Evolutionary conservation across 208 protist species (phyloP), one percentile per base, ranked within the genome.

Genomic region (Trypanosoma theileri): DNA sequence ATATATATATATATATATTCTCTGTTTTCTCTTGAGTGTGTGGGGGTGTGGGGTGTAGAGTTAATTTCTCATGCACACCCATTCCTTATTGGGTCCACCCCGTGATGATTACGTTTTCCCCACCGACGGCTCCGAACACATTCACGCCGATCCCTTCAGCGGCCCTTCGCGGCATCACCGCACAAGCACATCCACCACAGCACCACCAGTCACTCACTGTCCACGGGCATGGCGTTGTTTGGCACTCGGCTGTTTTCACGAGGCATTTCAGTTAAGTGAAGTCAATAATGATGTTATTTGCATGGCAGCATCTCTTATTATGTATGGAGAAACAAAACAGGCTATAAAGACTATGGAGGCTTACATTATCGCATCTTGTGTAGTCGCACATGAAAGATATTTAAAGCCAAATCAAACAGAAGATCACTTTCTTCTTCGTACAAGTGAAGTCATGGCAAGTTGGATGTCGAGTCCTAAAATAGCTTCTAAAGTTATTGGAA

Each of bases 331-430:
- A 14, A 66, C 75, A 4, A 11, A 26, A 11, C 59, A 57, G 26
- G 83, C 82, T 1, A 46, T 94, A 45, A 63, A 76, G 35, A 66
- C 80, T 21, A 48, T 94, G 1, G 85, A 94, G 55, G 73, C 77
- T 16, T 87, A 85, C 68, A 78, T 94, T 42, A 80, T 94, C 12
- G 75, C 85, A 8, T 74, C 79, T 0, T 84, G 79, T 50, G 74
- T 84, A 1, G 68, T 91, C 0, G 21, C 81, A 31, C 54, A 81
- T 58, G 75, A 84, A 57, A 14, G 31, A 42, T 59, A 48, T 26
- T 19, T 59, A 59, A 10, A 35, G 0, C 21, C 22, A 44, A 1
- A 31, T 19, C 0, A 11, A 4, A 10, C 41, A 3, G 62, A 63
- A 13, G 51, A 42, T 16, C 14, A 22, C 19, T 59, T 55, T 52